phyloP scores from a whole-genome alignment of 169 alveolate genomes.

The Plasmodium berghei region DNA sequence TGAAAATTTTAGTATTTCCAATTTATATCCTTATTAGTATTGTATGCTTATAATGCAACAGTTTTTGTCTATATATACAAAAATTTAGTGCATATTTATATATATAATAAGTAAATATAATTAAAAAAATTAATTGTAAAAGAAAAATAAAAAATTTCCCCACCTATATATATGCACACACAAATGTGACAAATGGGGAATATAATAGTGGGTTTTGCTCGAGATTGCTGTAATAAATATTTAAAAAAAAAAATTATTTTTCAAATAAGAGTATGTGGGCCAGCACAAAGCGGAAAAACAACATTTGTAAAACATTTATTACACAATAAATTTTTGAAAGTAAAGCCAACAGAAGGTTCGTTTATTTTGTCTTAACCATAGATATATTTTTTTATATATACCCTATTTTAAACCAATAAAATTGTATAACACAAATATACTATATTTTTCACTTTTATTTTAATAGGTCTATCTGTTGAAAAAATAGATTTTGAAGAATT shows the following conservation, averaged over 20 bases:
- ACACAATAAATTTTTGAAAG: constrained; percentile 55
- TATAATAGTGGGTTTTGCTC: constrained; percentile 9
- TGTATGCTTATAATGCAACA: no score
- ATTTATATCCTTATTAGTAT: no score
- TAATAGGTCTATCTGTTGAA: constrained; percentile 49
- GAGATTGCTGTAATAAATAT: constrained; percentile 64
- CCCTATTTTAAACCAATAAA: no score
- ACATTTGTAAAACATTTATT: constrained; percentile 48
- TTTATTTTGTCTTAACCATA: background rate
- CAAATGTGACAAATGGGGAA: constrained; percentile 44
- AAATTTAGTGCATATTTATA: no score
- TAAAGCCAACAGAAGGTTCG: constrained; percentile 75
- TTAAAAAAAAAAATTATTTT: constrained; percentile 37
- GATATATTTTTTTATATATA: background rate
- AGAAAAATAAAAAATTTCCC: no score
- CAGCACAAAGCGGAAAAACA: constrained; percentile 76
- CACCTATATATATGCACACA: background rate
- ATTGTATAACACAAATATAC: background rate
- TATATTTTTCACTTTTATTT: background rate
- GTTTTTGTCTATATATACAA: no score
- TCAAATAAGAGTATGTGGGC: constrained; percentile 75
- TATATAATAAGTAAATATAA: no score
- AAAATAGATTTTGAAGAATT: constrained; percentile 70
- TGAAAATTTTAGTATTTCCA: no score
- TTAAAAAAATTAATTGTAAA: no score